Base-by-base conservation (phyloP, 2,329 filamentous ascomycete genomes). In the Phialophora tarda region DNA sequence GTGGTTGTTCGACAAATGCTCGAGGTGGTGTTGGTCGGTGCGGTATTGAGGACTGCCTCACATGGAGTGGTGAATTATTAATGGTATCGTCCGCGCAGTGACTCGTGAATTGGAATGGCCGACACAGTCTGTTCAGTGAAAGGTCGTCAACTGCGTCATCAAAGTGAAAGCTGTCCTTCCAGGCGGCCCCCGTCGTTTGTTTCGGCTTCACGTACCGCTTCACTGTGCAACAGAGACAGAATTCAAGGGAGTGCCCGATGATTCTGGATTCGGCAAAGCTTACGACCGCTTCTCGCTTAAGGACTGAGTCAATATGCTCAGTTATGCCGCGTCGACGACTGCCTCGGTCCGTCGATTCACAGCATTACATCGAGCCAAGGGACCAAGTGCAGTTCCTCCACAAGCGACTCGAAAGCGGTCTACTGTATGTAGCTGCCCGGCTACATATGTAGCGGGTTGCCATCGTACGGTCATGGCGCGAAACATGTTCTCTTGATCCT, bases 361-460 rank as follows among this genome's bases (percentile, higher is more conserved):
- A 21, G 47, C n/a, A 21, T 10, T 21, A 7, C 47, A n/a, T 47
- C 41, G 24, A 59, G 26, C 56, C 26, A 59, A 48, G 14, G 26
- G 50, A 8, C 56, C 47, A 59, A 59, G 38, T 48, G 56, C 26
- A 47, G 38, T 59, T 34, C 21, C 57, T 24, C 47, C 57, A 24
- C 26, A 28, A 21, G 24, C 28, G 24, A 21, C 6, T 32, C 41
- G 23, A 50, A 44, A 26, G 38, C 38, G 41, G 30, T 17, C 57
- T 48, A 50, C n/a, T 23, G 4, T n/a, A 5, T 28, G 23, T 23
- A 28, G 41, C 28, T 47, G 30, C 47, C 24, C 47, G 21, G 47
- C 23, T 50, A 50, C 3, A 50, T 17, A 4, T 17, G 38, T 41
- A 14, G 47, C 14, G 14, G 24, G 48, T 12, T 28, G 24, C 24